These are phyloP conservation scores for Rosa lucieae DNA, from an alignment of 306 rosid genomes.

Conservation along the genomic window DNA sequence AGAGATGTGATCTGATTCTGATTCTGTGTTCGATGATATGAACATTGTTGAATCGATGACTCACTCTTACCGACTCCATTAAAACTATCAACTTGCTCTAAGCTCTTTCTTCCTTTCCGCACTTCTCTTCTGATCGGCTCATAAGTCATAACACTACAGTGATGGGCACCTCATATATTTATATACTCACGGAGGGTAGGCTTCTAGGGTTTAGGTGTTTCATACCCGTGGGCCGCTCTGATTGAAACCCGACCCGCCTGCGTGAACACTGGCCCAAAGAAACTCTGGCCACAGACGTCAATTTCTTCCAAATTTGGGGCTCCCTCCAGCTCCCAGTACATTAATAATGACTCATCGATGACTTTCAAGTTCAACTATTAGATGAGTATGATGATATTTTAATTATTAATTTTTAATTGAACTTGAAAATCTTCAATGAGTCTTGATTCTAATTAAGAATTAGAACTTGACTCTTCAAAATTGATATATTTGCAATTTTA, in stretches of 20 bases:
- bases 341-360: too few relatives aligned
- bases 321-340: too few relatives aligned
- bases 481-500: too few relatives aligned
- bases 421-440: too few relatives aligned
- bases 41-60: background rate
- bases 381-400: too few relatives aligned
- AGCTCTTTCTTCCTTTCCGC: background rate
- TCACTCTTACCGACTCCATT: background rate
- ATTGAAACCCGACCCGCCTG: background rate
- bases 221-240: background rate
- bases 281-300: too few relatives aligned
- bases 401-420: too few relatives aligned
- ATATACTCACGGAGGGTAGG: background rate
- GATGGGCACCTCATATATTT: too few relatives aligned
- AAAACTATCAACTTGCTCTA: background rate
- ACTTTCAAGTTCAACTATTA: too few relatives aligned
- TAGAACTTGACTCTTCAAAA: too few relatives aligned
- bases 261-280: background rate
- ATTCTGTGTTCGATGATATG: background rate
- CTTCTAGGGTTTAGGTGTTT: background rate
- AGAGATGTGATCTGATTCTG: background rate
- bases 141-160: background rate
- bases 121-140: background rate
- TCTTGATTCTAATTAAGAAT: too few relatives aligned
- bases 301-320: too few relatives aligned